These are phyloP conservation scores for Cubamyces lactineus DNA, from an alignment of 768 basidiomycete genomes.

Conservation along the genomic window DNA sequence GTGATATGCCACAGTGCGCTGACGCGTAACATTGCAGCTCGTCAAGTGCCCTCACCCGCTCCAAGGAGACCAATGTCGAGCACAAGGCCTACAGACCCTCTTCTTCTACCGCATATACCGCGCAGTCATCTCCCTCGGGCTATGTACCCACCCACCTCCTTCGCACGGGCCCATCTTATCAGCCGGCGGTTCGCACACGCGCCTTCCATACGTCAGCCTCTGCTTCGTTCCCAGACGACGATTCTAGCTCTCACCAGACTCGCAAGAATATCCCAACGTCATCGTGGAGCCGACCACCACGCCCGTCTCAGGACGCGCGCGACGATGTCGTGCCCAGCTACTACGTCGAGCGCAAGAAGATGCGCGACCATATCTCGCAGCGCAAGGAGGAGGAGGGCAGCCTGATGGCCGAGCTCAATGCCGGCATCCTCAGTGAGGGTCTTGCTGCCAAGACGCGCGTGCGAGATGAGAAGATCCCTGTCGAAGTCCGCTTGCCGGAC, in stretches of 20 bases:
- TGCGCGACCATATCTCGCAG: conserved; percentile 31
- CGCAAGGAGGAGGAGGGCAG: conserved; percentile 35
- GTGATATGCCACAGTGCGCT: no score
- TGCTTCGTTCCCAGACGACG: conserved; percentile 7
- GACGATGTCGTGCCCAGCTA: conserved; percentile 35
- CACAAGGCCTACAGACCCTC: no score
- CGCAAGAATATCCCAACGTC: conserved; percentile 29
- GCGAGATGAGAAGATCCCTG: conserved; percentile 44
- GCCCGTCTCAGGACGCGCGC: conserved; percentile 33
- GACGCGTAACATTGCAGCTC: no score
- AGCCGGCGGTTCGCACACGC: conserved; percentile 5
- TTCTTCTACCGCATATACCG: no score
- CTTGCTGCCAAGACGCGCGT: conserved; percentile 32
- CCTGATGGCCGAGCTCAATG: conserved; percentile 35
- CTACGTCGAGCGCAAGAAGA: conserved; percentile 35
- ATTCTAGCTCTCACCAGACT: conserved; percentile 16
- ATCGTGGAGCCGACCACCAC: conserved; percentile 31
- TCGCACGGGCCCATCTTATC: not conserved
- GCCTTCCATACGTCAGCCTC: conserved; percentile 23
- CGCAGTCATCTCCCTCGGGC: not conserved
- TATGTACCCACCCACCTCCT: conserved; percentile 14
- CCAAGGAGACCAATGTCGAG: no score
- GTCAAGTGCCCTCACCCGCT: no score
- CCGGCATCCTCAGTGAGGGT: conserved; percentile 35
- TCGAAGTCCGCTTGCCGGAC: conserved; percentile 42